A percentile compares a stretch with the other conserved stretches of the same genome.
phyloP scores from a whole-genome alignment of 495 filamentous ascomycete species.

The Tuber brumale region DNA sequence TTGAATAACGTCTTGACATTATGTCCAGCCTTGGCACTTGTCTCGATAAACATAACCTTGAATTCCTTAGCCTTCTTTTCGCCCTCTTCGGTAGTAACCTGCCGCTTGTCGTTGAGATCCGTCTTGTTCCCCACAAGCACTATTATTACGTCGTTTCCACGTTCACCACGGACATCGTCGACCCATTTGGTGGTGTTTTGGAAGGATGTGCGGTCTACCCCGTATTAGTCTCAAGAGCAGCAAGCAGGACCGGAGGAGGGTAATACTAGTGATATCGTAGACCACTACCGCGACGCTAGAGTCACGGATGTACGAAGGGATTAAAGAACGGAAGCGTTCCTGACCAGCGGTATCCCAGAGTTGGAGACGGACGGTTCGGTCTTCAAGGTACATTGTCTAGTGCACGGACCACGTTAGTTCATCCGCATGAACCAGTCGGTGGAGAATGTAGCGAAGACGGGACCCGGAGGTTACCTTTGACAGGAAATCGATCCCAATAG shows the following conservation, averaged over 20 bases:
- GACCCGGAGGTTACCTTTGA: constrained; percentile 64
- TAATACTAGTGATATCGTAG: constrained; percentile 85
- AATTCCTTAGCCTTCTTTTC: constrained; percentile 98
- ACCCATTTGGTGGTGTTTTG: constrained; percentile 99
- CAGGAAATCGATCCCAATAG: constrained; percentile 98
- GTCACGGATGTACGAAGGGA: constrained; percentile 97
- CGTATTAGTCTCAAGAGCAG: constrained; percentile 3
- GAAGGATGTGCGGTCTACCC: constrained; percentile 76
- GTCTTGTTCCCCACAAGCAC: constrained; percentile 99
- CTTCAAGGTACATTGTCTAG: constrained; percentile 98
- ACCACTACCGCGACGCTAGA: constrained; percentile 95
- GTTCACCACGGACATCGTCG: constrained; percentile 92
- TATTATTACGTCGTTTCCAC: constrained; percentile 97
- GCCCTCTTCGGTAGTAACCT: constrained; percentile 88
- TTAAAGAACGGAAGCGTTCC: constrained; percentile 91
- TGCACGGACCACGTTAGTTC: constrained; percentile 13
- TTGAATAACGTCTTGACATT: constrained; percentile 96
- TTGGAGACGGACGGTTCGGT: constrained; percentile 92
- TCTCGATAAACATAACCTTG: constrained; percentile 96
- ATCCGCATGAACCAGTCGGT: neutral
- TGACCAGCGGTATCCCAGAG: constrained; percentile 98
- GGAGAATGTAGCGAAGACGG: constrained; percentile 8
- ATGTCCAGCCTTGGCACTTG: constrained; percentile 93
- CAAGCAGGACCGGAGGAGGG: constrained; percentile 22
- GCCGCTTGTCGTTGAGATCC: constrained; percentile 92